These are phyloP conservation scores for Byssochlamys sp. DNA, from an alignment of 2,329 filamentous ascomycete species.

Conservation along the genomic window DNA sequence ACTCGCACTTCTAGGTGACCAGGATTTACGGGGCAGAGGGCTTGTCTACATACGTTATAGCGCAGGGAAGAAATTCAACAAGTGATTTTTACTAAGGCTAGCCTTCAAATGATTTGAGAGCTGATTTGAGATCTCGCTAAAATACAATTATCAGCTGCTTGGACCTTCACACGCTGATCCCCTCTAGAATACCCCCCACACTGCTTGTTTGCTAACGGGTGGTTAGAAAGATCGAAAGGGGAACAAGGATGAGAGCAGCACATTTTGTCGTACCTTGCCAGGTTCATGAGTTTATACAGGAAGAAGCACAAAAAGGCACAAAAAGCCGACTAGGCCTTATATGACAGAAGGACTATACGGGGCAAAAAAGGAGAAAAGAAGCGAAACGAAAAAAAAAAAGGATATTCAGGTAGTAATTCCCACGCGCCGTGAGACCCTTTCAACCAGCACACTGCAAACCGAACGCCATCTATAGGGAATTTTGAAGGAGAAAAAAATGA, in stretches of 20 bases:
- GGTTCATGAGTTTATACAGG: conserved; percentile 5
- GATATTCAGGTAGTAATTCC: conserved; percentile 4
- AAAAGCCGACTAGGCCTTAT: conserved; percentile 5
- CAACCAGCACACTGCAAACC: conserved; percentile 19
- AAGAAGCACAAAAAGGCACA: conserved; percentile 8
- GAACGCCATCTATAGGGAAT: conserved; percentile 35
- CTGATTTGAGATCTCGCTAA: background rate
- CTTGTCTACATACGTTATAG: background rate
- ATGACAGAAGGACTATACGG: conserved; percentile 5
- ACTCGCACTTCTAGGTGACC: background rate
- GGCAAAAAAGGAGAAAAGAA: conserved; percentile 7
- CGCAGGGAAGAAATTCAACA: background rate
- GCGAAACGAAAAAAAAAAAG: conserved; percentile 9
- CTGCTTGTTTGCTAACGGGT: background rate
- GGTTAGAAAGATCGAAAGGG: background rate
- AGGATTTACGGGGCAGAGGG: no score
- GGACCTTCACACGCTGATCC: background rate
- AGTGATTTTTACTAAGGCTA: background rate
- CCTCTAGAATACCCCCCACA: background rate
- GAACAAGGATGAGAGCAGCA: background rate
- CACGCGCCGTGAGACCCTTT: conserved; percentile 24
- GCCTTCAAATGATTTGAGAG: background rate
- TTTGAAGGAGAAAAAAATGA: conserved; percentile 14
- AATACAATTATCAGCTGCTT: background rate
- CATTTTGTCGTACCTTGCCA: background rate